Evolutionary conservation across 2,329 filamentous ascomycete genomes (phyloP).

Genomic region (Macrophomina phaseolina): DNA sequence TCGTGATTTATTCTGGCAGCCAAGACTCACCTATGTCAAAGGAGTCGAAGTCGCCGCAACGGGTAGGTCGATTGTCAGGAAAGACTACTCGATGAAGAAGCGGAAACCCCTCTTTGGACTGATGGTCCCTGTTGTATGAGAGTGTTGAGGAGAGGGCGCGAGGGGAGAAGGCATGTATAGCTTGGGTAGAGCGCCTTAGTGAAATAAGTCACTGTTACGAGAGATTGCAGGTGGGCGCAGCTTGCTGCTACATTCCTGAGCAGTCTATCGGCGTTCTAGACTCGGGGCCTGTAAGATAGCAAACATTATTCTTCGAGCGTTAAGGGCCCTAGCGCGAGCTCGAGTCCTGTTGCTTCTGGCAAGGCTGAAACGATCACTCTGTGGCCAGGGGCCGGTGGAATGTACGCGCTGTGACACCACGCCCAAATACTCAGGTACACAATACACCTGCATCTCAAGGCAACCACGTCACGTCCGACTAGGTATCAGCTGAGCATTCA

Average conservation of each 20-base stretch:
- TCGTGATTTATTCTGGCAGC: neutral
- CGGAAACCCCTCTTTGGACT: neutral
- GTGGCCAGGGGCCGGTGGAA: conserved; percentile 19
- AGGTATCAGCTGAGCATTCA: neutral
- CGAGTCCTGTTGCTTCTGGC: conserved; percentile 16
- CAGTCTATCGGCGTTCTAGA: conserved; percentile 10
- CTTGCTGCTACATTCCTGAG: conserved; percentile 20
- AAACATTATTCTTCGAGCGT: conserved; percentile 12
- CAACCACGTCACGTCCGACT: conserved; percentile 10
- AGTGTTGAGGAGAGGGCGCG: neutral
- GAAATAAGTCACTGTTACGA: neutral
- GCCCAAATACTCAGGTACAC: conserved; percentile 14
- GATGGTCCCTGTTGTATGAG: neutral
- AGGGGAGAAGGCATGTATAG: neutral
- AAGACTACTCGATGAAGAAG: neutral
- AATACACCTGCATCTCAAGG: neutral
- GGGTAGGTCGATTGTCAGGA: neutral
- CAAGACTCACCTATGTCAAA: conserved; percentile 16
- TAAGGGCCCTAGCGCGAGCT: neutral
- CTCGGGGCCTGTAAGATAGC: conserved; percentile 16
- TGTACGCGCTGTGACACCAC: conserved; percentile 22
- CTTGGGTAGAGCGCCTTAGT: neutral
- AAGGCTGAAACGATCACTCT: conserved; percentile 11
- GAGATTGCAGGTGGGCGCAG: conserved; percentile 13
- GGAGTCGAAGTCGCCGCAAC: neutral